These are phyloP conservation scores for Lippia alba DNA, from an alignment of 305 asterid genomes.

Conservation along the genomic window DNA sequence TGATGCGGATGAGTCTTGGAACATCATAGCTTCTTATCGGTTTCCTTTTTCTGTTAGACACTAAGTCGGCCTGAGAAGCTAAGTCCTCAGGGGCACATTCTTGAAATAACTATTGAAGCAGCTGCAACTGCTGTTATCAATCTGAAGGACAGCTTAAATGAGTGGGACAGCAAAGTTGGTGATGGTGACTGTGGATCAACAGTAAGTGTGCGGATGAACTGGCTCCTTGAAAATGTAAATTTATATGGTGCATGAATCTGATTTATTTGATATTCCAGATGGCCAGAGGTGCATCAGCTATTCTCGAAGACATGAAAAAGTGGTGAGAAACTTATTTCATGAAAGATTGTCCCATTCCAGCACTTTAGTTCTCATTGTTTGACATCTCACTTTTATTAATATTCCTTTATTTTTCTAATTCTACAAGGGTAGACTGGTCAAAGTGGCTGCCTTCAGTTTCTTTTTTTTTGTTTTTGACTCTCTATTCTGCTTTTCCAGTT, in stretches of 20 bases:
- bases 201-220: conserved; percentile 52
- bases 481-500: conserved; percentile 56
- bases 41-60: conserved; percentile 52
- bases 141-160: conserved; percentile 78
- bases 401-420: neutral
- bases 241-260: conserved; percentile 29
- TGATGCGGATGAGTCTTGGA: conserved; percentile 25
- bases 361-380: neutral
- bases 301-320: conserved; percentile 88
- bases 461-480: conserved; percentile 28
- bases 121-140: conserved; percentile 74
- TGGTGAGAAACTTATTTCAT: conserved; percentile 46
- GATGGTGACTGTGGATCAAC: conserved; percentile 99
- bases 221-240: conserved; percentile 26
- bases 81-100: conserved; percentile 62
- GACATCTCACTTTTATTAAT: neutral
- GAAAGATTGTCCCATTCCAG: too few species aligned
- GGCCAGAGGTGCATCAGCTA: conserved; percentile 88
- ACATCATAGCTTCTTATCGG: conserved; percentile 35
- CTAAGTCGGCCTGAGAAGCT: conserved; percentile 70
- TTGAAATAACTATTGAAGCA: conserved; percentile 92
- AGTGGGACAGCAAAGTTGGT: conserved; percentile 96
- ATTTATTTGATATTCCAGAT: conserved; percentile 56
- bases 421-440: neutral
- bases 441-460: conserved; percentile 26